These are phyloP conservation scores for Solanum hybrid DNA, from an alignment of 305 asterid genomes.

Conservation along the genomic window DNA sequence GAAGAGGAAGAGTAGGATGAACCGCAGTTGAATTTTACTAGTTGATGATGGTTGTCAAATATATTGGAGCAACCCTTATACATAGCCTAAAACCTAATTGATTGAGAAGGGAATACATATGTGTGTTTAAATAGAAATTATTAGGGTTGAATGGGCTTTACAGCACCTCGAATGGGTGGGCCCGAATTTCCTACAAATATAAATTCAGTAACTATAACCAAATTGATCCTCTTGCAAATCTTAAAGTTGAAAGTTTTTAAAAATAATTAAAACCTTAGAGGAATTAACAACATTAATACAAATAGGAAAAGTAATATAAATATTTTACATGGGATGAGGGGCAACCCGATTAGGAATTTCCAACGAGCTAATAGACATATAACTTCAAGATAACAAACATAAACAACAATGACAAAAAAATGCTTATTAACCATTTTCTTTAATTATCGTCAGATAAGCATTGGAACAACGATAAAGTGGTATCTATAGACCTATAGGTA, in stretches of 20 bases:
- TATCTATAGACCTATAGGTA: too few species aligned
- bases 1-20: neutral
- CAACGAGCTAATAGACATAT: neutral
- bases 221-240: neutral
- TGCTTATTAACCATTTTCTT: too few species aligned
- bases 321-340: too few species aligned
- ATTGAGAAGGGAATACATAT: neutral
- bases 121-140: neutral
- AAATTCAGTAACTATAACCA: neutral
- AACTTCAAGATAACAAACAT: neutral
- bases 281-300: neutral
- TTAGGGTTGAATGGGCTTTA: neutral
- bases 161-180: neutral
- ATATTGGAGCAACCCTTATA: neutral
- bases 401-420: neutral
- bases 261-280: neutral
- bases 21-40: neutral
- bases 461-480: too few species aligned
- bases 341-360: neutral
- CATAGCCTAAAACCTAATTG: neutral
- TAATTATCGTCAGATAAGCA: too few species aligned
- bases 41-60: neutral
- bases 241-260: too few species aligned
- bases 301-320: neutral
- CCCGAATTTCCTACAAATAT: neutral